Evolutionary conservation across 2,329 filamentous ascomycete genomes (phyloP), one percentile per base, ranked within the genome.

Genomic region (Ustilaginoidea virens): DNA sequence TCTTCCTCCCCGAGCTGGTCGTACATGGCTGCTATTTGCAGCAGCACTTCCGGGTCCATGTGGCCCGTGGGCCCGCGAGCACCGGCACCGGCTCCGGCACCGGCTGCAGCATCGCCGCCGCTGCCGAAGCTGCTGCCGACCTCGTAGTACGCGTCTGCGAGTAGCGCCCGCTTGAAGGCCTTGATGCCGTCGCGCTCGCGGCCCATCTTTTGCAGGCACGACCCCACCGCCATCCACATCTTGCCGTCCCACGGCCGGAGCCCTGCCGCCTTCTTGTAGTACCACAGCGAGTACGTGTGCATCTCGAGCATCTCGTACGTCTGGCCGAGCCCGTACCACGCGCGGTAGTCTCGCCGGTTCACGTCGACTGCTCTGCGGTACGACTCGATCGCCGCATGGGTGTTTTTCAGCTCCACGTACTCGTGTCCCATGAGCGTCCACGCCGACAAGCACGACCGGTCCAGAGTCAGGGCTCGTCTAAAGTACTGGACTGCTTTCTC

Each of bases 401-500:
- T 96, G 49, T 98, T 98, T 48, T 96, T 98, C 55, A 98, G 74
- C 53, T 98, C 90, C 30, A 96, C 85, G 43, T 94, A 98, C 51
- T 98, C 90, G 52, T 98, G 90, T 1, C 90, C 90, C 87, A 98
- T 96, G 1, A 98, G 63, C 0, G 90, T 98, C 90, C 90, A 98
- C 2, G 90, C 90, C 0, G 85, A 92, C 11, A 94, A 66, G 48
- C 90, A 98, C 16, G 75, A 78, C 7, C 87, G 75, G 48, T 98
- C 90, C 0, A 98, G 63, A 0, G 83, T 92, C 13, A 98, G 58
- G 0, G 90, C 90, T 14, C 90, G 77, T 4, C 90, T 79, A 60
- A 98, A 98, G 54, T 96, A 96, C 57, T 94, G 85, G 30, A 98
- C 86, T 1, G 90, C 87, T 49, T 98, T 98, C 51, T 98, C 90